Percentiles rank a stretch among this genome's conserved stretches.
These are phyloP conservation scores for Amauroascus verrucosus DNA, from an alignment of 2,329 filamentous ascomycete genomes.

Conservation along the genomic window DNA sequence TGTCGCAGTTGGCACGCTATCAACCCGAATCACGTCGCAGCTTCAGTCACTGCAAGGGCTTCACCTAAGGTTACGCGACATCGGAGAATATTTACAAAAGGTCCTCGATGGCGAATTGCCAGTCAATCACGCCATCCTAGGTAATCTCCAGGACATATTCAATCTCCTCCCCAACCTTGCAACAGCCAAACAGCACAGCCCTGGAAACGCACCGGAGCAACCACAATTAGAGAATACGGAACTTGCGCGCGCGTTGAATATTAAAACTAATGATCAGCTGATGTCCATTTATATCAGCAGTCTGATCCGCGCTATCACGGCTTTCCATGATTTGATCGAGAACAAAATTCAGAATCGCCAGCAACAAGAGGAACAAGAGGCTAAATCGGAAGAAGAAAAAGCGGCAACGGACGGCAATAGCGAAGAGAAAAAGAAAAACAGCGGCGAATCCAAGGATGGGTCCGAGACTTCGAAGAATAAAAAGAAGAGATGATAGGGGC, in stretches of 20 bases:
- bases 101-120: conserved; percentile 86
- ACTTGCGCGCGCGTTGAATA: conserved; percentile 88
- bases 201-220: conserved; percentile 49
- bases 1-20: conserved; percentile 91
- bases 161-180: conserved; percentile 94
- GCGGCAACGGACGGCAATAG: conserved; percentile 24
- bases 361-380: conserved; percentile 89
- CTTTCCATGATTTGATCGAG: conserved; percentile 97
- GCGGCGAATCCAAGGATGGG: conserved; percentile 47
- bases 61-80: conserved; percentile 87
- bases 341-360: conserved; percentile 99
- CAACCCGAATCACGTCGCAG: conserved; percentile 93
- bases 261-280: conserved; percentile 98
- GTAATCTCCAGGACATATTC: conserved; percentile 98
- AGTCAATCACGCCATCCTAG: conserved; percentile 93
- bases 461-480: conserved; percentile 48
- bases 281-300: conserved; percentile 98
- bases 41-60: conserved; percentile 93
- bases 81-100: conserved; percentile 89
- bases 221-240: conserved; percentile 61
- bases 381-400: conserved; percentile 56
- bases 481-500: conserved; percentile 49
- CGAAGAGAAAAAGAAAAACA: conserved; percentile 41
- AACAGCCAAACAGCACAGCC: conserved; percentile 50
- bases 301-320: conserved; percentile 92